Evolutionary conservation across 345 rosid species (phyloP), one percentile per base, ranked within the genome.

Genomic region (Lumnitzera racemosa): DNA sequence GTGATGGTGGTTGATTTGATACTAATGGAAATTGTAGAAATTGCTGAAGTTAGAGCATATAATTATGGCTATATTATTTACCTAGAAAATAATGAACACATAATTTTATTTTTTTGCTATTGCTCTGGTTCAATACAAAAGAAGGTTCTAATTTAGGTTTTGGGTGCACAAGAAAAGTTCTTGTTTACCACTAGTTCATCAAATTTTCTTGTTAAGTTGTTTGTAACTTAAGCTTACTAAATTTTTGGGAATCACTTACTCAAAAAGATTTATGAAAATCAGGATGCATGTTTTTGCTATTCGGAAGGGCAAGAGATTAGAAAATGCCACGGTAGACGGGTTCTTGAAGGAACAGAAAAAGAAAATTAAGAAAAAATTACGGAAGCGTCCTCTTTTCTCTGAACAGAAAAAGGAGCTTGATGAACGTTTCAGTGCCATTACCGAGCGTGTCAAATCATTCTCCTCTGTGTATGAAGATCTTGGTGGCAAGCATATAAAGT

Each of bases 201-300:
- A 20, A 13, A 16, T 20, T 53, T 13, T 53, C 55, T 25, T 53
- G 11, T 53, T 25, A 16, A 20, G 6, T 53, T 25, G 13, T 14
- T 16, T 13, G 52, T 24, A 2, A 62, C 12, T 62, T 11, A 13
- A 5, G 13, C 41, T 41, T 53, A 10, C 12, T 53, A 55, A 17
- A 55, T 46, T 55, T 1, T 25, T 20, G 58, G 51, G 7, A 56
- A 63, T 43, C 25, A 17, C 27, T 43, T 12, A 0, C 20, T 13
- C 52, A 62, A 54, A 1, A 62, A 74, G 65, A 67, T 52, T 46
- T 74, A 46, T 59, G 50, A 24, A 47, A 56, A 46, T 53, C 55
- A 92, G 98, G 87, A 76, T 84, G 85, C 81, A 82, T 75, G 72
- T 85, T 74, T 63, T 76, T 58, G 77, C 75, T 70, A 72, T 92